These are phyloP conservation scores for Venturia effusa DNA, from an alignment of 2,329 filamentous ascomycete species.

Conservation along the genomic window DNA sequence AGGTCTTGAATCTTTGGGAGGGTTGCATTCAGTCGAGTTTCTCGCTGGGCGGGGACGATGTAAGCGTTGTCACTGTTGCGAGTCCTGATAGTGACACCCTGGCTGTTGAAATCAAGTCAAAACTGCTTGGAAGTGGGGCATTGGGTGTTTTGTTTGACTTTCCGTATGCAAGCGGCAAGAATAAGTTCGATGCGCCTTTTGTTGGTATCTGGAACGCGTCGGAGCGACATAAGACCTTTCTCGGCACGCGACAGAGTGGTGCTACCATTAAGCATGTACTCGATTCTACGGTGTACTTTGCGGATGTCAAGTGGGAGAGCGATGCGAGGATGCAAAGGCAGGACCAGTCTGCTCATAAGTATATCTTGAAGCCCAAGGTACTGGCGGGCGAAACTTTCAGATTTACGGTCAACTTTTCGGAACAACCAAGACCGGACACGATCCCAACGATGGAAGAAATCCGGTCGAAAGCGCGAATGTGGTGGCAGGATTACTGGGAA, in stretches of 20 bases:
- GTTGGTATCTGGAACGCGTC: slow-evolving; percentile 42
- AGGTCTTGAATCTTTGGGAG: not conserved
- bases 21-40: not conserved
- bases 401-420: not conserved
- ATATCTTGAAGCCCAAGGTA: not conserved
- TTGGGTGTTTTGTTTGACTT: slow-evolving; percentile 43
- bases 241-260: not conserved
- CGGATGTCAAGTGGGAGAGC: not conserved
- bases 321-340: not conserved
- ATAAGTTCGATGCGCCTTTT: slow-evolving; percentile 45
- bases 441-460: not conserved
- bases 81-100: not conserved
- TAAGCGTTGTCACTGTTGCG: not conserved
- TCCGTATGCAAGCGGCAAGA: slow-evolving; percentile 35
- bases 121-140: slow-evolving; percentile 18
- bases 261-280: not conserved
- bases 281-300: not conserved
- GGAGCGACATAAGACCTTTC: slow-evolving; percentile 13
- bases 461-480: slow-evolving; percentile 26
- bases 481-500: slow-evolving; percentile 42
- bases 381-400: not conserved
- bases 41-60: not conserved
- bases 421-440: not conserved
- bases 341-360: not conserved
- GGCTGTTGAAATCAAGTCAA: not conserved